Conservation (phyloP, 2,329 filamentous ascomycete genomes). For the Fusarium palustre region DNA sequence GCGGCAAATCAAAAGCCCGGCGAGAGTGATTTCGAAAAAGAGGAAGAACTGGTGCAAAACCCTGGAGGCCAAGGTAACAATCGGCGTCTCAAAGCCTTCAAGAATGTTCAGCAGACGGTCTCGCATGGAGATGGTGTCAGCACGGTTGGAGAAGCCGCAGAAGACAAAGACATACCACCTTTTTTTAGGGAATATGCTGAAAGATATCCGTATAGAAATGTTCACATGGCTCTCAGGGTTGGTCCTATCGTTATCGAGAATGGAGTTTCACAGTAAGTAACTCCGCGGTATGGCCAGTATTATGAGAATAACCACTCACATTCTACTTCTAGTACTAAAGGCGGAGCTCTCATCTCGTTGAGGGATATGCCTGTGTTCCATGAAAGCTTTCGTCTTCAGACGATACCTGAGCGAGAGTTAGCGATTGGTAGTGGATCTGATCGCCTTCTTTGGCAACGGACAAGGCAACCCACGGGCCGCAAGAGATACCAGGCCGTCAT, state of each 20-base stretch:
- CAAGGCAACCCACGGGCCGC: conserved; percentile 3
- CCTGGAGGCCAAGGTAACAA: not conserved
- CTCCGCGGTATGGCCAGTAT: accelerated
- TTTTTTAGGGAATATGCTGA: conserved; percentile 49
- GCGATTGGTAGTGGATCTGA: conserved; percentile 30
- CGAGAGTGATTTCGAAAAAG: conserved; percentile 17
- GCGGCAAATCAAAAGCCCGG: not conserved
- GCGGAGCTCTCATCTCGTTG: conserved; percentile 46
- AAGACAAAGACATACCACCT: conserved; percentile 46
- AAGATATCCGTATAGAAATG: conserved; percentile 54
- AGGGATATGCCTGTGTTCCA: conserved; percentile 39
- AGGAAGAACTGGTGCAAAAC: not conserved
- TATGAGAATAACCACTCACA: not conserved
- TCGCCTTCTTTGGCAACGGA: conserved; percentile 29
- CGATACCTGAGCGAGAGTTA: conserved; percentile 27
- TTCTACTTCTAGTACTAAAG: conserved; percentile 33
- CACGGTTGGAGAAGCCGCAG: conserved; percentile 30
- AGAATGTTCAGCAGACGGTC: conserved; percentile 16
- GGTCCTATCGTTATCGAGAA: conserved; percentile 57
- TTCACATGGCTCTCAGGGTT: conserved; percentile 56
- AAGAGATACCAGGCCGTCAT: conserved; percentile 55
- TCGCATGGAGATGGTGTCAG: conserved; percentile 20
- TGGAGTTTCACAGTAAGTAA: conserved; percentile 52
- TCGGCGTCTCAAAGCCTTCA: conserved; percentile 23
- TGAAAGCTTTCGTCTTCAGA: conserved; percentile 40